These are phyloP conservation scores for Stramenopiles sp. DNA, from an alignment of 352 stramenopile genomes.

Conservation along the genomic window DNA sequence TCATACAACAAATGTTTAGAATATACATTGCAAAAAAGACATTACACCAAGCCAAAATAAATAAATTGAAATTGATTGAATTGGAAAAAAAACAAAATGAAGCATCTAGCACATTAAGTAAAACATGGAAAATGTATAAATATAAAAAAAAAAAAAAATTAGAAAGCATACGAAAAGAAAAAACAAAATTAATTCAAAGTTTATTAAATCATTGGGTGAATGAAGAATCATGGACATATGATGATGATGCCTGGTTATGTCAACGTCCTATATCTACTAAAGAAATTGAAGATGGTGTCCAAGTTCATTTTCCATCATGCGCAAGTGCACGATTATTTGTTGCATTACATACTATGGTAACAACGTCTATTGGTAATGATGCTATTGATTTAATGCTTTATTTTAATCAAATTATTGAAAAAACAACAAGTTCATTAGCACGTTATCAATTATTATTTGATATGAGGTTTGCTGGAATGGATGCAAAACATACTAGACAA, in stretches of 20 bases:
- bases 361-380: neutral
- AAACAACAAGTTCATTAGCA: neutral
- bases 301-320: neutral
- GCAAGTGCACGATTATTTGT: neutral
- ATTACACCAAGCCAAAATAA: neutral
- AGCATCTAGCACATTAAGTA: neutral
- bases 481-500: neutral
- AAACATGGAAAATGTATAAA: neutral
- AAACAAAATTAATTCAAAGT: neutral
- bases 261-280: neutral
- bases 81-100: neutral
- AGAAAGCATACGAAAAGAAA: neutral
- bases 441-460: constrained; percentile 5
- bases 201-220: neutral
- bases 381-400: neutral
- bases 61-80: neutral
- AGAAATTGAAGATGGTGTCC: neutral
- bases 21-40: neutral
- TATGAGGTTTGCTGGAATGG: neutral
- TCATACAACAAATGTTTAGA: neutral
- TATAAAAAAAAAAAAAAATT: neutral
- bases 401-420: constrained; percentile 1
- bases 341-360: neutral
- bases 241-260: neutral
- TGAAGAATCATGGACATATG: neutral